These are phyloP conservation scores for Ogataea paraovalis DNA, from an alignment of 805 yeast genomes.

Conservation along the genomic window DNA sequence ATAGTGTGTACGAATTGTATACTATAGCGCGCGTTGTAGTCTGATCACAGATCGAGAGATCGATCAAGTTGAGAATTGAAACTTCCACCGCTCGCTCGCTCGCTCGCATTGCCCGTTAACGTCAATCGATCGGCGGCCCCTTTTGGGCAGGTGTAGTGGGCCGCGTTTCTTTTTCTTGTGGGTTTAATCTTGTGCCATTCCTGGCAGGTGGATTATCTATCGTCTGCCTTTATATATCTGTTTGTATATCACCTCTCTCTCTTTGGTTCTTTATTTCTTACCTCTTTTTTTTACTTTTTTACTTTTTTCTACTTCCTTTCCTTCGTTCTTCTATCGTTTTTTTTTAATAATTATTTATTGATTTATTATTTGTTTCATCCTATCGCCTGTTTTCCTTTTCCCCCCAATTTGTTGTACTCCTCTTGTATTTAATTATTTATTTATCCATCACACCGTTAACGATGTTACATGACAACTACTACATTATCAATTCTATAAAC, in stretches of 20 bases:
- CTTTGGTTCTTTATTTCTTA: not conserved
- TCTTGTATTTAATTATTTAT: no score
- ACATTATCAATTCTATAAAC: not conserved
- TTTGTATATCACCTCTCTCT: not conserved
- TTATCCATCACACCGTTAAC: not conserved
- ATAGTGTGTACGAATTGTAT: no score
- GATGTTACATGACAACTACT: not conserved
- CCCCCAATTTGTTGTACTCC: no score
- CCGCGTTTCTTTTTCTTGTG: not conserved
- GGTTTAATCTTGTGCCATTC: not conserved
- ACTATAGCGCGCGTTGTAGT: no score
- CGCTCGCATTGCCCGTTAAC: not conserved
- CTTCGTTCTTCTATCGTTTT: no score
- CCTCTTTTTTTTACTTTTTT: not conserved
- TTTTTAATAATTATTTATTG: no score
- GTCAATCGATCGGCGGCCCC: not conserved
- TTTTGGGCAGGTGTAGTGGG: not conserved
- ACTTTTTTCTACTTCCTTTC: not conserved
- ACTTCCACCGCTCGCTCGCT: no score
- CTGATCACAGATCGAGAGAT: no score
- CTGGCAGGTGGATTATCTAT: not conserved
- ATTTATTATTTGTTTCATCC: not conserved
- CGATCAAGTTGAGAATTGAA: no score
- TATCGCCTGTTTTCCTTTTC: not conserved
- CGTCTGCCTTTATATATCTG: not conserved